phyloP scores from a whole-genome alignment of 495 filamentous ascomycete genomes.

The Penicillium canariense region DNA sequence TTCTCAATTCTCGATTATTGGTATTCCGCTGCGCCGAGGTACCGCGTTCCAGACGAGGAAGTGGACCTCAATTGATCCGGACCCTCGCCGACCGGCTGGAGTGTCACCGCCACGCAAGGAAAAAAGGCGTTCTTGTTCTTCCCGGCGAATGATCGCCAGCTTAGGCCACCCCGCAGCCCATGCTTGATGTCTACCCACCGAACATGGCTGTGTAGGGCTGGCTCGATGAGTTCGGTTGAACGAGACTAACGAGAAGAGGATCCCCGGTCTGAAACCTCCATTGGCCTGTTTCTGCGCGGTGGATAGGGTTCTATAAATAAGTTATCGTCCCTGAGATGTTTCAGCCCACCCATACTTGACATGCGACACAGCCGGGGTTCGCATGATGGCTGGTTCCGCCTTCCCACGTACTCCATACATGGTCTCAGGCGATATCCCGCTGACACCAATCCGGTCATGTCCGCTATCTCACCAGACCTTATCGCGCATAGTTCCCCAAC shows the following conservation, averaged over 20 bases:
- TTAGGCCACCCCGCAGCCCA: neutral
- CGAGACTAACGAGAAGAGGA: neutral
- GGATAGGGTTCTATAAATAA: neutral
- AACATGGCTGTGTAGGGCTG: neutral
- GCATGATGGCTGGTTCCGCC: too few species aligned
- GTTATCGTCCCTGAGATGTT: neutral
- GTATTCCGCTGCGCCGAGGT: too few species aligned
- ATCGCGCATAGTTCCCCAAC: too few species aligned
- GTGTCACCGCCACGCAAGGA: neutral
- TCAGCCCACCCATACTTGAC: neutral
- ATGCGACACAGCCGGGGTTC: too few species aligned
- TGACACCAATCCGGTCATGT: too few species aligned
- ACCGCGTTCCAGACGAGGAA: too few species aligned
- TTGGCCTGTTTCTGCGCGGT: neutral
- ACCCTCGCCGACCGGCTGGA: neutral
- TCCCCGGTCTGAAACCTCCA: neutral
- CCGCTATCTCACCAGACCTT: neutral
- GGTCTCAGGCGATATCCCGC: too few species aligned
- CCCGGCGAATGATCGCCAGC: constrained; percentile 3
- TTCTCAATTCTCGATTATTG: too few species aligned
- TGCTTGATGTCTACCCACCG: neutral
- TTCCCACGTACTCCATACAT: too few species aligned
- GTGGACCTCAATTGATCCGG: neutral
- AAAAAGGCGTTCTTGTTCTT: neutral
- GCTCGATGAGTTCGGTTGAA: neutral